phyloP scores from a whole-genome alignment of 805 yeast species.

The Sporopachydermia lactativora region DNA sequence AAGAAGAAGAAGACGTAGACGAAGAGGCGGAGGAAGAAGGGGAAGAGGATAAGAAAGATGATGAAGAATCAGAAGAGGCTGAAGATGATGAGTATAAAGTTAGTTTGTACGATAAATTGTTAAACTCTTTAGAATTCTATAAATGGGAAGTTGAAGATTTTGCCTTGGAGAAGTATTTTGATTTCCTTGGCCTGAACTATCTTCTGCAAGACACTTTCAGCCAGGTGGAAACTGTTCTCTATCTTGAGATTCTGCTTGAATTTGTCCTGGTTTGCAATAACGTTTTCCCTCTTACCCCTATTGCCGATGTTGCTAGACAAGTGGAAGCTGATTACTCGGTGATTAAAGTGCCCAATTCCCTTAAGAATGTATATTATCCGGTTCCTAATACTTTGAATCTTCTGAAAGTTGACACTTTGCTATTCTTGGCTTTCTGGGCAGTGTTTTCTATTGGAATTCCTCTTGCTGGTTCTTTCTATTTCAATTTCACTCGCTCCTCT shows the following conservation, averaged over 20 bases:
- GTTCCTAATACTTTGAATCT: constrained; percentile 4
- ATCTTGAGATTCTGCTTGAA: constrained; percentile 7
- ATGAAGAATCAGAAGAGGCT: constrained; percentile 11
- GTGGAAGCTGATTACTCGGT: neutral
- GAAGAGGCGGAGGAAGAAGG: constrained; percentile 4
- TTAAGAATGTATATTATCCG: constrained; percentile 7
- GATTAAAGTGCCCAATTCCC: neutral
- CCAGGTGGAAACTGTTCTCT: constrained; percentile 16
- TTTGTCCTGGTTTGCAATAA: constrained; percentile 6
- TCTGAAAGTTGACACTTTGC: constrained; percentile 11
- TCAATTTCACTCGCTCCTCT: constrained; percentile 19
- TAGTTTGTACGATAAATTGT: constrained; percentile 13
- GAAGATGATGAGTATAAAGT: constrained; percentile 12
- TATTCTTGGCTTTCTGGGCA: constrained; percentile 15
- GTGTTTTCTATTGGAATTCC: constrained; percentile 15
- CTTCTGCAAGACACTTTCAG: constrained; percentile 14
- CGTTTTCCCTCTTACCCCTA: constrained; percentile 6
- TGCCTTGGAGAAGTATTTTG: constrained; percentile 1
- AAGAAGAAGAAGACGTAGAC: constrained; percentile 6
- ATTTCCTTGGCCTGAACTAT: constrained; percentile 7
- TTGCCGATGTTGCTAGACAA: neutral
- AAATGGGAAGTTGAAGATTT: constrained; percentile 3
- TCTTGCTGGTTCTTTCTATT: constrained; percentile 14
- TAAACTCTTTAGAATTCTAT: constrained; percentile 9
- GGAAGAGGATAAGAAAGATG: constrained; percentile 9